Evolutionary conservation across 2,329 filamentous ascomycete genomes (phyloP), one percentile per base, ranked within the genome.

Genomic region (Tothia fuscella): DNA sequence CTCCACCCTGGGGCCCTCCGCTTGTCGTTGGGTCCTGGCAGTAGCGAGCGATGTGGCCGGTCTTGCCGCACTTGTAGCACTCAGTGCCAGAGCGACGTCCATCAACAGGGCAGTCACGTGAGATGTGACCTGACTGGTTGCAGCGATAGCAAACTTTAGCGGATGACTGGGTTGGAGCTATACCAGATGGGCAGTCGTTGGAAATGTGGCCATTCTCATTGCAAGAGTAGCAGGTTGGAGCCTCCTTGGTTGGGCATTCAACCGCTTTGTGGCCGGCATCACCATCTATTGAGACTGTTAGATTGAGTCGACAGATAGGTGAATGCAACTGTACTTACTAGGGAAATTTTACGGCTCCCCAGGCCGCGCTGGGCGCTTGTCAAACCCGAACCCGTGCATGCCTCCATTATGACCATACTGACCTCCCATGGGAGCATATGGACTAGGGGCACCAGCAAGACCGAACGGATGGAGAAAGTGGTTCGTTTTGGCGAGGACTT

Each of bases 1-100:
- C 39, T 13, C 26, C 37, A 10, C 16, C 25, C 19, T 40, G 62
- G 48, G 62, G 61, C 48, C 65, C 26, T 4, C 37, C 65, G 51
- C 68, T 67, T 49, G 68, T 63, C 49, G 65, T 74, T 54, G 73
- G 65, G 48, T 72, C 72, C 67, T 75, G 71, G 77, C 84, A 91
- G 74, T 87, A 87, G 55, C 83, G 86, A 54, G 91, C 89, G 63
- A 96, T 95, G 74, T 96, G 91, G 47, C 91, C 91, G 51, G 87
- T 74, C 71, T 94, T 84, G 49, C 88, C 88, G 68, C 91, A 98
- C 81, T 95, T 95, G 79, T 95, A 95, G 78, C 87, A 94, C 68
- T 93, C 71, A 55, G 66, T 64, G 49, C 68, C 65, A 45, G 60
- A 57, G 38, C 56, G 54, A 34, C 64, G 67, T 50, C 64, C 66